Percentiles rank a stretch among this genome's conserved stretches.
Evolutionary conservation across 2,329 filamentous ascomycete species (phyloP).

Genomic region (Arachnopeziza araneosa): DNA sequence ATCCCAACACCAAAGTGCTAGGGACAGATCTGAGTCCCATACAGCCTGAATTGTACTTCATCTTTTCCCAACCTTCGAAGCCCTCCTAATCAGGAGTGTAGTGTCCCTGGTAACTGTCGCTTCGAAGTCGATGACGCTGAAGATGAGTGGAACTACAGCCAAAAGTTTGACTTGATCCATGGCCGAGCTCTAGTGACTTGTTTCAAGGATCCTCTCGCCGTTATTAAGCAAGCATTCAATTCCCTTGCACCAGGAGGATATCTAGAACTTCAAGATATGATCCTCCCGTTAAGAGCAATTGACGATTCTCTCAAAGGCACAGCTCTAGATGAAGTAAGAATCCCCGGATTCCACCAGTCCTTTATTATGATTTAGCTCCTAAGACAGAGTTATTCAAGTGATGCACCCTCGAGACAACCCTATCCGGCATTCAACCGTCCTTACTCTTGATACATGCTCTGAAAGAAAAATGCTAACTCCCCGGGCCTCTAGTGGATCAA

Average conservation of each 20-base stretch:
- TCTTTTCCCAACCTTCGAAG: not conserved
- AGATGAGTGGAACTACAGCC: constrained; percentile 17
- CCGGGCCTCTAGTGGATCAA: too few species aligned
- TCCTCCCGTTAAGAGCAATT: constrained; percentile 1
- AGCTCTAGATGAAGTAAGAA: not conserved
- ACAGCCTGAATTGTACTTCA: constrained; percentile 31
- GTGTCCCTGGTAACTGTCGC: constrained; percentile 52
- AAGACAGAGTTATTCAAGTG: too few species aligned
- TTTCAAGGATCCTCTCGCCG: not conserved
- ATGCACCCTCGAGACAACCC: too few species aligned
- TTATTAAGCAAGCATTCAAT: constrained; percentile 2
- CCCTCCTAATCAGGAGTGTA: not conserved
- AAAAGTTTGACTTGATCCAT: constrained; percentile 23
- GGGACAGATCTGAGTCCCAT: constrained; percentile 29
- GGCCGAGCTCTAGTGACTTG: constrained; percentile 7
- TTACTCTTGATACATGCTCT: too few species aligned
- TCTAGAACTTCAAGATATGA: constrained; percentile 7
- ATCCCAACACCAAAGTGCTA: constrained; percentile 25
- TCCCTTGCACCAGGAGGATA: constrained; percentile 3
- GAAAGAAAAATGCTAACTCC: too few species aligned
- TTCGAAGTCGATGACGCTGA: constrained; percentile 56
- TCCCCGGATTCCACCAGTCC: too few species aligned
- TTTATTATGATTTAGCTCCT: too few species aligned
- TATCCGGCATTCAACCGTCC: too few species aligned
- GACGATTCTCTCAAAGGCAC: constrained; percentile 4